A percentile compares a stretch with the other conserved stretches of the same genome.
phyloP scores from a whole-genome alignment of 306 rosid species.

The Quercus dentata region DNA sequence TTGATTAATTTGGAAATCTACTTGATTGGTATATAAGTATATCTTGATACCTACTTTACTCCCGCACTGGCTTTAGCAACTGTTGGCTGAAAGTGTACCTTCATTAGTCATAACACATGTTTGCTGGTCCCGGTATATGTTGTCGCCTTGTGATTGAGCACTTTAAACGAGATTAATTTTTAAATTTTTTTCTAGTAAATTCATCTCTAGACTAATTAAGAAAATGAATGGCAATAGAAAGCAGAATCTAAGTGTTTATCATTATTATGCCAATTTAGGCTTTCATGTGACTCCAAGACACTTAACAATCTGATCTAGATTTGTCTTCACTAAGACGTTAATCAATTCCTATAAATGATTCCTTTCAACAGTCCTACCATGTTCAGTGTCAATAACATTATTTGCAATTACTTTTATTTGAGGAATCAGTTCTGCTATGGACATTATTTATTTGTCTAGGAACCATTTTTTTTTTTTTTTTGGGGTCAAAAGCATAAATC shows the following conservation, averaged over 20 bases:
- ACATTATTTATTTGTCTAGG: not conserved
- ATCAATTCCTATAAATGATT: not conserved
- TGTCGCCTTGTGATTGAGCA: conserved; percentile 29
- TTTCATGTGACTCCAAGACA: conserved; percentile 29
- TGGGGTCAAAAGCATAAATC: not conserved
- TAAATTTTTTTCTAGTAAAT: conserved; percentile 34
- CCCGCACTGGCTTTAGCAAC: conserved; percentile 11
- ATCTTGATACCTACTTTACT: conserved; percentile 21
- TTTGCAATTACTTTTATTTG: not conserved
- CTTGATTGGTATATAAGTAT: conserved; percentile 14
- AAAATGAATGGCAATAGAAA: conserved; percentile 22
- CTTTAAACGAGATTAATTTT: conserved; percentile 38
- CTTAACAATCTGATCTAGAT: conserved; percentile 22
- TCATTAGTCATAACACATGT: conserved; percentile 12
- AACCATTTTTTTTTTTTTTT: not conserved
- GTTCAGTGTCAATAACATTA: not conserved
- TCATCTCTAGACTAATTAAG: not conserved
- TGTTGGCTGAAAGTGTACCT: conserved; percentile 25
- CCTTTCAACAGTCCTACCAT: not conserved
- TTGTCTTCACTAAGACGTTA: conserved; percentile 45
- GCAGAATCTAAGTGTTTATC: conserved; percentile 24
- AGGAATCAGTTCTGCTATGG: not conserved
- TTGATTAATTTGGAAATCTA: conserved; percentile 14
- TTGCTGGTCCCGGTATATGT: conserved; percentile 26
- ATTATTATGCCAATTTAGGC: conserved; percentile 35